Percentiles rank a stretch among this genome's conserved stretches.
Conservation (phyloP, 2,329 filamentous ascomycete genomes). For the Colletotrichum nymphaeae region DNA sequence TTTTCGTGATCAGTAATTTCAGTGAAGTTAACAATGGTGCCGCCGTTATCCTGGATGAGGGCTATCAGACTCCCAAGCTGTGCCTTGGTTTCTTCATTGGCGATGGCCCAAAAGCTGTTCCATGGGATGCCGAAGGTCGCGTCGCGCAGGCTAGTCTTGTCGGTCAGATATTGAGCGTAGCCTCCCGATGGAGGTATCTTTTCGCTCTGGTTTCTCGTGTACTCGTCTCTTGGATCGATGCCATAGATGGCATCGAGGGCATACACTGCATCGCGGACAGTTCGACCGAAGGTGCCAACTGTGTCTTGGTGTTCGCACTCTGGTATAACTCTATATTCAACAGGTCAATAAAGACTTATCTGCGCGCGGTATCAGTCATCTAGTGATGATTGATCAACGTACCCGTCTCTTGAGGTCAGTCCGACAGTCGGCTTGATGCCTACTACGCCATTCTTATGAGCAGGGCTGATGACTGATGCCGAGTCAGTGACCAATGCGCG, state of each 20-base stretch:
- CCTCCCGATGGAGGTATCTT: constrained; percentile 58
- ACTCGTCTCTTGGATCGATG: constrained; percentile 71
- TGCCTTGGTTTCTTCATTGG: constrained; percentile 64
- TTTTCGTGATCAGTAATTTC: constrained; percentile 72
- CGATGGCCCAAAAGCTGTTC: constrained; percentile 75
- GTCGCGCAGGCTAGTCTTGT: constrained; percentile 64
- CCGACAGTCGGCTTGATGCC: constrained; percentile 83
- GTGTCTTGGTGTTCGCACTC: constrained; percentile 76
- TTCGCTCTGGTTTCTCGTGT: constrained; percentile 68
- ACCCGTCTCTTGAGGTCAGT: constrained; percentile 71
- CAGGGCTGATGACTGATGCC: constrained; percentile 70
- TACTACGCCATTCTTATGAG: constrained; percentile 74
- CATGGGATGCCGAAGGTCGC: constrained; percentile 78
- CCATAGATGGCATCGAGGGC: constrained; percentile 77
- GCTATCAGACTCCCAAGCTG: constrained; percentile 63
- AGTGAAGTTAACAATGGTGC: constrained; percentile 74
- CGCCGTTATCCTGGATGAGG: constrained; percentile 69
- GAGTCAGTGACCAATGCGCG: background rate
- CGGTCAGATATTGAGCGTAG: constrained; percentile 68
- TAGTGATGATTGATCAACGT: background rate
- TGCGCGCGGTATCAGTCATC: background rate
- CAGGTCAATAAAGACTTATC: background rate
- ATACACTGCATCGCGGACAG: constrained; percentile 73
- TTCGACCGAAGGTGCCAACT: constrained; percentile 74
- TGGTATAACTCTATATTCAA: constrained; percentile 61